Conservation (phyloP, 2,329 filamentous ascomycete species). For the Sporothrix globosa region DNA sequence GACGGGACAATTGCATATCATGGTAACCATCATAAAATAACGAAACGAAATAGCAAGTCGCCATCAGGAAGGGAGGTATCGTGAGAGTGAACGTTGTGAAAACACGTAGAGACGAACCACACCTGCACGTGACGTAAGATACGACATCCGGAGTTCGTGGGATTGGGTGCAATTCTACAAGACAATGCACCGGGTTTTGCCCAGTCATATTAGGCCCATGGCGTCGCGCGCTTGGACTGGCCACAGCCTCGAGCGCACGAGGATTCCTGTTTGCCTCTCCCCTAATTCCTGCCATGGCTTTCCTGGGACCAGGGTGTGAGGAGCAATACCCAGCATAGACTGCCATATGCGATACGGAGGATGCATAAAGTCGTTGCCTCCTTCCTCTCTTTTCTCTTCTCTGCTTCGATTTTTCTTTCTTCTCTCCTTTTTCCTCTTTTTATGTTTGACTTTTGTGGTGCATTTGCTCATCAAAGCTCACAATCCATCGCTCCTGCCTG, state of each 20-base stretch:
- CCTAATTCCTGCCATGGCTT: background rate
- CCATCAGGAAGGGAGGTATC: too few relatives aligned
- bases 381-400: slow-evolving; percentile 10
- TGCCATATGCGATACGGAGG: background rate
- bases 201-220: background rate
- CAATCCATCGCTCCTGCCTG: slow-evolving; percentile 14
- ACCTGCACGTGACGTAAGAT: slow-evolving; percentile 16
- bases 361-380: slow-evolving; percentile 16
- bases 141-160: background rate
- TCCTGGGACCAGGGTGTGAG: slow-evolving; percentile 19
- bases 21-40: too few relatives aligned
- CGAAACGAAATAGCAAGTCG: too few relatives aligned
- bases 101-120: background rate
- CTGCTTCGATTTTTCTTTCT: background rate
- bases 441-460: background rate
- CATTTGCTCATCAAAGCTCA: background rate
- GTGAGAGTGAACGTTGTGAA: background rate
- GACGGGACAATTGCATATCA: too few relatives aligned
- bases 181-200: slow-evolving; percentile 11
- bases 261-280: slow-evolving; percentile 11
- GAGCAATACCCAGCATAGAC: background rate
- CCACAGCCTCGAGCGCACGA: background rate
- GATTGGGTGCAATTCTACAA: slow-evolving; percentile 15
- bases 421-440: slow-evolving; percentile 22
- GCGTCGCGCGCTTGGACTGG: slow-evolving; percentile 25